Conservation (phyloP, 345 rosid genomes). For the Salix dunnii region DNA sequence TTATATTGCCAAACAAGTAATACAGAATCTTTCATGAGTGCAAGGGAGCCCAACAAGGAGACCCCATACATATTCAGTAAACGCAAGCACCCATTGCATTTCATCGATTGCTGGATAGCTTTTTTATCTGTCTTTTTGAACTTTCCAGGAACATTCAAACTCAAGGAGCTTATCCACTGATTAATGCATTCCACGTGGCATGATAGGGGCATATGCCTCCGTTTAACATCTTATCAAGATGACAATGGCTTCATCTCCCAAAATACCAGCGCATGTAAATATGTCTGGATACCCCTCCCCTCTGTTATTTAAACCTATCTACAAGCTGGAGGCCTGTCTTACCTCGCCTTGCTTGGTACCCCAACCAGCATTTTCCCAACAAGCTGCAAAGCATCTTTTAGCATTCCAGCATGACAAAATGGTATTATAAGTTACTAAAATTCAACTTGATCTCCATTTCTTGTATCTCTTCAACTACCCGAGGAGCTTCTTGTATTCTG, state of each 20-base stretch:
- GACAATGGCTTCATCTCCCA: slow-evolving; percentile 50
- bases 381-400: slow-evolving; percentile 48
- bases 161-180: slow-evolving; percentile 30
- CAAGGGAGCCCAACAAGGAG: no score
- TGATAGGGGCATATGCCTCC: slow-evolving; percentile 50
- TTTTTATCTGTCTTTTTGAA: no score
- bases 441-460: slow-evolving; percentile 42
- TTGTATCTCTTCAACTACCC: slow-evolving; percentile 49
- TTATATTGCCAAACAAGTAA: no score
- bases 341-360: slow-evolving; percentile 49
- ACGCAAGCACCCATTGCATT: no score
- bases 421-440: slow-evolving; percentile 58
- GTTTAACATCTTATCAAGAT: slow-evolving; percentile 50
- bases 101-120: no score
- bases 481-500: slow-evolving; percentile 41
- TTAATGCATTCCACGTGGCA: slow-evolving; percentile 69
- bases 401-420: slow-evolving; percentile 48
- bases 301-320: slow-evolving; percentile 35
- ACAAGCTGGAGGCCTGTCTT: slow-evolving; percentile 40
- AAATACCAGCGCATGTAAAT: slow-evolving; percentile 56
- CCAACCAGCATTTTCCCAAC: slow-evolving; percentile 55
- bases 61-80: no score
- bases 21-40: no score
- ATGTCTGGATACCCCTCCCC: slow-evolving; percentile 61
- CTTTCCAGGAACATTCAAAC: background rate